Evolutionary conservation across 1,139 yeast genomes (phyloP), one percentile per base, ranked within the genome.

Genomic region (Candida sp.): DNA sequence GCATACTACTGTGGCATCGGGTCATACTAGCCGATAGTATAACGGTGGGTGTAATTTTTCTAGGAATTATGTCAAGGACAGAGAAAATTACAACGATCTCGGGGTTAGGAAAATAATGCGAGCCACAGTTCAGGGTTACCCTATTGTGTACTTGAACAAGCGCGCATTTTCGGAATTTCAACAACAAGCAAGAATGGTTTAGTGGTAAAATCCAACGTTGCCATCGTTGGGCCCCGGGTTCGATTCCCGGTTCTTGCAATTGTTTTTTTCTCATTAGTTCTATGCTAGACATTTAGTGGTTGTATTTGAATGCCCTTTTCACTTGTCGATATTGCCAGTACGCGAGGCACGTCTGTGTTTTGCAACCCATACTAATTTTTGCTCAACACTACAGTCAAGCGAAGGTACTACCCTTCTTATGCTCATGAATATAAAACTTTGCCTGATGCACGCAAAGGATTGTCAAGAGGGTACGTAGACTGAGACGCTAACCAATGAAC

Each of bases 161-260:
- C 17, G 17, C 17, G 17, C 17, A 17, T 17, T 17, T 17, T 17
- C 17, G 17, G 17, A 17, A 17, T 17, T 17, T 17, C 17, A 17
- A 17, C 17, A 17, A 17, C 9, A 7, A 33, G 40, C 40, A 37
- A 37, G 40, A 37, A 37, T 37, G 40, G 40, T 37, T 37, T 37
- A 37, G 40, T 37, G 40, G 40, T 37, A 37, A 37, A 37, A 37
- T 37, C 40, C 40, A 37, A 37, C 39, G 39, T 35, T 35, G 17
- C 17, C 17, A 17, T 17, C 17, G 17, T 17, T 17, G 17, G 17
- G 17, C 40, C 40, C 40, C 40, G 40, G 40, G 40, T 37, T 37
- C 40, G 40, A 37, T 37, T 37, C 40, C 40, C 40, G 40, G 40
- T 37, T 37, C 40, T 37, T 37, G 40, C 40, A 37, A 22, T n/a